These are phyloP conservation scores for Aspergillus brasiliensis DNA, from an alignment of 2,329 filamentous ascomycete genomes.

Conservation along the genomic window DNA sequence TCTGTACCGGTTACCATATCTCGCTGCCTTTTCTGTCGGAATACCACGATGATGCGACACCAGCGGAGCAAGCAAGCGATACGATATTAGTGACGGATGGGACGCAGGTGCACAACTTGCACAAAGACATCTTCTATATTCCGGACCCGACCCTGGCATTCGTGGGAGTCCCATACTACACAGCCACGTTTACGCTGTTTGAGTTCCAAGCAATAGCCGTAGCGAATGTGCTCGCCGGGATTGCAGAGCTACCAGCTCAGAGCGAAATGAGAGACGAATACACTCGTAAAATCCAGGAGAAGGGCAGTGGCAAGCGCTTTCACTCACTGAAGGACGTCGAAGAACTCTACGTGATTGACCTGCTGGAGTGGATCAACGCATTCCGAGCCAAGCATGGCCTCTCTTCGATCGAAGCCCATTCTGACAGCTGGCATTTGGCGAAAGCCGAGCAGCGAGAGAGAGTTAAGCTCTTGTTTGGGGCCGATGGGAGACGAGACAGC, in stretches of 20 bases:
- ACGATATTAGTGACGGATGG: slow-evolving; percentile 64
- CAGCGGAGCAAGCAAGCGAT: slow-evolving; percentile 53
- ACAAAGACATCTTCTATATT: slow-evolving; percentile 73
- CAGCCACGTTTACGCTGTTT: slow-evolving; percentile 68
- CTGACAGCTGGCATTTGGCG: slow-evolving; percentile 30
- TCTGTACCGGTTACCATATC: slow-evolving; percentile 71
- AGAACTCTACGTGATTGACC: slow-evolving; percentile 34
- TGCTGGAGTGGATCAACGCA: slow-evolving; percentile 41
- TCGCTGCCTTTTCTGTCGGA: slow-evolving; percentile 65
- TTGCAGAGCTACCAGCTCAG: slow-evolving; percentile 50
- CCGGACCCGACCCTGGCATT: slow-evolving; percentile 65
- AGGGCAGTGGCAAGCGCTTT: slow-evolving; percentile 38
- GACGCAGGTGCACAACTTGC: slow-evolving; percentile 65
- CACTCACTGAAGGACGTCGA: slow-evolving; percentile 42
- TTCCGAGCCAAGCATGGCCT: slow-evolving; percentile 21
- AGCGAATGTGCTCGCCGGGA: slow-evolving; percentile 58
- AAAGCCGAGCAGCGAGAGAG: slow-evolving; percentile 29
- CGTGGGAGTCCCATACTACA: slow-evolving; percentile 66
- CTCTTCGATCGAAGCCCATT: slow-evolving; percentile 33
- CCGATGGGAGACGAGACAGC: slow-evolving; percentile 12
- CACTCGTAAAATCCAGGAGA: slow-evolving; percentile 21
- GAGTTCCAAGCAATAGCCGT: slow-evolving; percentile 69
- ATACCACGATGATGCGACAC: slow-evolving; percentile 50
- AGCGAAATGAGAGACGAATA: slow-evolving; percentile 43
- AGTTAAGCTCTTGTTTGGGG: slow-evolving; percentile 19